Conservation (phyloP, 2,329 filamentous ascomycete genomes). For the Fusarium sp. region DNA sequence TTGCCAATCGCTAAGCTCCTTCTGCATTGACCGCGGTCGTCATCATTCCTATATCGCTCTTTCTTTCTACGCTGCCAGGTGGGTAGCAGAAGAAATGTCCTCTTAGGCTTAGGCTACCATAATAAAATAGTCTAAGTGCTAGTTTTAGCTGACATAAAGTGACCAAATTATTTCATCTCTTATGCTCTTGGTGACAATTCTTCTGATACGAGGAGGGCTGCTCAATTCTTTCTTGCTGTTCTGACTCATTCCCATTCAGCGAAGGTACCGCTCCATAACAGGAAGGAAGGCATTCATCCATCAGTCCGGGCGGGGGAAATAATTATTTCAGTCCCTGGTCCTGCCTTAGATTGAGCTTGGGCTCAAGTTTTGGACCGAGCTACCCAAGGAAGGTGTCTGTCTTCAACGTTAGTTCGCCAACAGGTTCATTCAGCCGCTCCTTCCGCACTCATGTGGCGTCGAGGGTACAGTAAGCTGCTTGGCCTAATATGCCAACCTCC, state of each 20-base stretch:
- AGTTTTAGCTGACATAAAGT: too few relatives aligned
- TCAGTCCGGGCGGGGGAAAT: neutral
- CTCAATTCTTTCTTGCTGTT: neutral
- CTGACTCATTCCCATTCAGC: neutral
- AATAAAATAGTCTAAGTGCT: too few relatives aligned
- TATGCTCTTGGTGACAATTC: too few relatives aligned
- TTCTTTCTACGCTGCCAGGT: neutral
- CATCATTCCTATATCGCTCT: conserved; percentile 1
- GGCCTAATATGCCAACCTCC: neutral
- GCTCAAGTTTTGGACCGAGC: conserved; percentile 1
- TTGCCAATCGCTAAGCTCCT: conserved; percentile 13
- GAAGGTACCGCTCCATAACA: neutral
- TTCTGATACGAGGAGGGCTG: too few relatives aligned
- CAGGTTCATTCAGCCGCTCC: conserved; percentile 26
- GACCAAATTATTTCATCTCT: too few relatives aligned
- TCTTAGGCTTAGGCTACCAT: too few relatives aligned
- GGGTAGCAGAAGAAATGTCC: too few relatives aligned
- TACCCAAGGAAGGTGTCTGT: conserved; percentile 5
- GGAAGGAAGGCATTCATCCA: neutral
- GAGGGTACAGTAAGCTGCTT: neutral
- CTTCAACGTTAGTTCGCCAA: conserved; percentile 17
- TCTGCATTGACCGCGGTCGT: conserved; percentile 1
- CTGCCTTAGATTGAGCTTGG: conserved; percentile 9
- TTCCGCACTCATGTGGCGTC: conserved; percentile 27
- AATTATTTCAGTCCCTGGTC: conserved; percentile 5